Base-by-base conservation (phyloP, 2,329 filamentous ascomycete genomes). In the Biscogniauxia sp. region DNA sequence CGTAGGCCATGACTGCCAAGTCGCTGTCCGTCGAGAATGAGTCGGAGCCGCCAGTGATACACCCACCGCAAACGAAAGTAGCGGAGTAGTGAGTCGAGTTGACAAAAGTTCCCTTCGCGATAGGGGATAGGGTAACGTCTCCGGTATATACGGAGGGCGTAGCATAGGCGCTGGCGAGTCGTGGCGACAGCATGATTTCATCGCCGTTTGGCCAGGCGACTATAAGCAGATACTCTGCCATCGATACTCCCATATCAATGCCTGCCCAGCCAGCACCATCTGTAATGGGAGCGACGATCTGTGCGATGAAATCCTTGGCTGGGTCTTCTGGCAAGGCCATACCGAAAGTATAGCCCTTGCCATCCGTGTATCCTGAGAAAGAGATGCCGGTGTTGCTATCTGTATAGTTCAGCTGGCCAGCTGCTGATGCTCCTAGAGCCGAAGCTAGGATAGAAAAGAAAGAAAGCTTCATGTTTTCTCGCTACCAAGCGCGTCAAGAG, bases 51-150 rank as follows among this genome's bases (percentile, higher is more conserved):
- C 70, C 69, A 19, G 71, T 69, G 59, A 80, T 71, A 59, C 80
- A 82, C 11, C 74, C 74, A 53, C 75, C 71, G 66, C 82, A 85
- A 45, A 84, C 76, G 70, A 84, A 85, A 0, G 82, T 85, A 64
- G 81, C 82, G 1, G 79, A 79, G 68, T 78, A 79, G 64, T 84
- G 80, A 1, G 82, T 84, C 62, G 72, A 73, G 74, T 84, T 84
- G 60, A 82, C 70, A 23, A 79, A 82, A 1, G 81, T 83, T 25
- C 82, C 81, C 20, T 81, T 80, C 23, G 79, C 72, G 62, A 84
- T 84, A 15, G 80, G 77, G 1, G 69, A 68, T 17, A 79, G 66
- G 13, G 75, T 75, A 32, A 78, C 75, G 20, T 74, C 74, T 13
- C 75, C 76, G 3, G 76, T 74, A 66, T 81, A 80, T n/a, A 77